Percentiles rank a stretch among this genome's conserved stretches.
phyloP scores from a whole-genome alignment of 1,284 basidiomycete genomes.

The Ceraceosorus bombacis region DNA sequence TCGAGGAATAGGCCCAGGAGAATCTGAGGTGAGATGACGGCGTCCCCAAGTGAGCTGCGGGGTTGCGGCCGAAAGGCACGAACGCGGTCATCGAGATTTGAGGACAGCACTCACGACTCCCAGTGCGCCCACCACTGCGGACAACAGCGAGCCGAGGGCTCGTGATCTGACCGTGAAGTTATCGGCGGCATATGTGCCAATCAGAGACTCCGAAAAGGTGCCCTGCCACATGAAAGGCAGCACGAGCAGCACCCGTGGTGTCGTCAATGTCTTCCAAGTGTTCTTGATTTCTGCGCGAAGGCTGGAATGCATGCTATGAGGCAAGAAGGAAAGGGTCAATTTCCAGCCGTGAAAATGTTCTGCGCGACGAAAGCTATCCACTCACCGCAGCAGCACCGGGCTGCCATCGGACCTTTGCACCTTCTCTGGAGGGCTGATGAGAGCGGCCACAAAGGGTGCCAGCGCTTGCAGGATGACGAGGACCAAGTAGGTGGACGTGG shows the following conservation, averaged over 20 bases:
- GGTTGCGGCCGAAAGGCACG: too few relatives aligned
- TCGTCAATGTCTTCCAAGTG: conserved; percentile 29
- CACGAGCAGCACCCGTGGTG: conserved; percentile 30
- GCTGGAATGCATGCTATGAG: conserved; percentile 21
- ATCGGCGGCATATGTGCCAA: conserved; percentile 43
- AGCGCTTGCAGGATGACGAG: conserved; percentile 49
- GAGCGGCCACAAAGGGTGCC: conserved; percentile 43
- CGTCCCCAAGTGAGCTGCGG: too few relatives aligned
- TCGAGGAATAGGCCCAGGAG: conserved; percentile 48
- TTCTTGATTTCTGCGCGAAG: conserved; percentile 33
- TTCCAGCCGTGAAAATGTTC: too few relatives aligned
- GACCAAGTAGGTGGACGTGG: conserved; percentile 46
- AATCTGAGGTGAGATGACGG: conserved; percentile 11
- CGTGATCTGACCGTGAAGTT: conserved; percentile 35
- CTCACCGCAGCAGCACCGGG: conserved; percentile 33
- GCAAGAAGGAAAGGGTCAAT: too few relatives aligned
- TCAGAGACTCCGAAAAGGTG: conserved; percentile 38
- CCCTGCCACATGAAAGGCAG: conserved; percentile 38
- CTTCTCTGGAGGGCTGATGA: conserved; percentile 45
- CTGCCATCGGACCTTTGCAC: conserved; percentile 48
- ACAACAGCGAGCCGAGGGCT: conserved; percentile 48
- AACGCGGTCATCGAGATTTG: too few relatives aligned
- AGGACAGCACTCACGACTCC: conserved; percentile 18
- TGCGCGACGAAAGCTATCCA: too few relatives aligned
- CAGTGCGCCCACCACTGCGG: conserved; percentile 39